Base-by-base conservation (phyloP, 345 rosid species). In the Corchorus olitorius region DNA sequence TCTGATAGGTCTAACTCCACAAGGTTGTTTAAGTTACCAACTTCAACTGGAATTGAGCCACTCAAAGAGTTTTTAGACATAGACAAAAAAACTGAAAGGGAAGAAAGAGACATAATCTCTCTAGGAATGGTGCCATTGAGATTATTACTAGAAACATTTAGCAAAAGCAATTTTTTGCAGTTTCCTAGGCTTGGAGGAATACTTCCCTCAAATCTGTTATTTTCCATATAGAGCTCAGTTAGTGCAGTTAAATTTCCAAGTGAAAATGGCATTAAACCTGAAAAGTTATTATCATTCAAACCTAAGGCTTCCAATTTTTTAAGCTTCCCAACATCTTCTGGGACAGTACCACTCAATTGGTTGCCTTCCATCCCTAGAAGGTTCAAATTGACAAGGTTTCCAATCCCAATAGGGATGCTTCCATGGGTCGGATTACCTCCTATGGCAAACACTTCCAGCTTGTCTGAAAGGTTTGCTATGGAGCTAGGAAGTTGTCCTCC, bases 91-190 rank as follows among this genome's bases (percentile, higher is more conserved):
- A 76, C 59, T 77, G 83, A 77, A 48, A 83, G 65, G 39, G 86
- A 82, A 67, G 84, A 71, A 69, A 81, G 81, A 15, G 75, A 69
- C 16, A 81, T 1, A 33, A 81, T 61, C 62, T 86, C 69, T 75
- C n/a, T 72, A 22, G 88, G 84, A 74, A 85, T 72, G 72, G 74
- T 77, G 54, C 88, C 86, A 33, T 4, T 81, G 4, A 83, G 83
- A 45, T 69, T 50, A 76, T 86, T 83, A 33, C 64, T 65, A 56
- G 86, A 83, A 33, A 83, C 41, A 60, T 75, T 63, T 6, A 86
- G 63, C 27, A 15, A 22, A 35, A 12, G 56, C 67, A 86, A 78
- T 4, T 69, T 75, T 17, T 54, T 22, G 37, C 78, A 81, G 27
- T 75, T 77, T 19, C 85, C 85, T 13, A 81, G 76, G 50, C 73